phyloP scores from a whole-genome alignment of 805 yeast species.

The Metschnikowia sp. region DNA sequence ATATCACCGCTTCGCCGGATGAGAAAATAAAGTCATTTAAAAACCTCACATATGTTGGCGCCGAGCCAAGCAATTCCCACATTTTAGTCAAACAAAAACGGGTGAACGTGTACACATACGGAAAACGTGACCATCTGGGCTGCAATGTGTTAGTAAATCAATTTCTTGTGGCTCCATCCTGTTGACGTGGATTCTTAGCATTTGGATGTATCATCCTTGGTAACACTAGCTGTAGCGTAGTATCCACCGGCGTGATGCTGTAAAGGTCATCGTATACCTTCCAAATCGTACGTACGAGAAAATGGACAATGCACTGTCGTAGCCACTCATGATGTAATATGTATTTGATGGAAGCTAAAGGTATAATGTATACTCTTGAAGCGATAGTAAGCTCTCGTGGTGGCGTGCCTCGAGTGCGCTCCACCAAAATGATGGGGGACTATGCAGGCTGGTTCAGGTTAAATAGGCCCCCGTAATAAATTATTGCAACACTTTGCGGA shows the following conservation, averaged over 20 bases:
- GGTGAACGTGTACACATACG: conserved; percentile 45
- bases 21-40: no score
- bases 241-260: no score
- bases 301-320: conserved; percentile 97
- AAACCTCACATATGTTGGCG: no score
- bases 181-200: no score
- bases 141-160: conserved; percentile 33
- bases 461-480: no score
- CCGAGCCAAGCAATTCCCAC: not conserved
- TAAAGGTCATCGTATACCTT: no score
- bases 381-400: not conserved
- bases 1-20: no score
- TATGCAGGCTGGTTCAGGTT: no score
- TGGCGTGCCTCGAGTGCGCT: conserved; percentile 9
- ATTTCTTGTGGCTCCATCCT: no score
- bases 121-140: conserved; percentile 98
- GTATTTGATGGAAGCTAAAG: not conserved
- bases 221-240: no score
- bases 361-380: not conserved
- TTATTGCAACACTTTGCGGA: no score
- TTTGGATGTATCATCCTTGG: no score
- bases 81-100: not conserved
- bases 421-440: not conserved
- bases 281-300: conserved; percentile 66
- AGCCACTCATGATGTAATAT: conserved; percentile 77